Evolutionary conservation across 225 moss, liverwort and hornwort species (phyloP).

Genomic region (Neckera pumila): DNA sequence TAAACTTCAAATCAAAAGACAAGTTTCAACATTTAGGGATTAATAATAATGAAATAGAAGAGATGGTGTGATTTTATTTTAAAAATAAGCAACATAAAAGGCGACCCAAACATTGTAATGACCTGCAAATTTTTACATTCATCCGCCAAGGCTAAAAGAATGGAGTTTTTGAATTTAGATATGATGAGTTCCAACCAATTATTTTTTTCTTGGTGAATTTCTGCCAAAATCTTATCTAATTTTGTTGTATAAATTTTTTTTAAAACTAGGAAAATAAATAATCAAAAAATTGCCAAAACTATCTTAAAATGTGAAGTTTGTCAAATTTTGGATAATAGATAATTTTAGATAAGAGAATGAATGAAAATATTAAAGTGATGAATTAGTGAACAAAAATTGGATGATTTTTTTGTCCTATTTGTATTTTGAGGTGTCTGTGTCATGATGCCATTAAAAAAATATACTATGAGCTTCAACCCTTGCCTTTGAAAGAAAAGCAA

Average conservation of each 20-base stretch:
- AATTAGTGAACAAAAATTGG: neutral
- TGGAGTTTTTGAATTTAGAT: rapidly evolving
- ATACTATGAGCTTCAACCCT: neutral
- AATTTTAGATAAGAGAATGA: neutral
- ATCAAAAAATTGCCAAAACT: too few species aligned
- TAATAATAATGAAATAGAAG: neutral
- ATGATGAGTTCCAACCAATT: neutral
- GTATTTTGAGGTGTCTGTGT: too few species aligned
- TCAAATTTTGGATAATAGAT: neutral
- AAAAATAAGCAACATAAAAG: neutral
- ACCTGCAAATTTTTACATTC: neutral
- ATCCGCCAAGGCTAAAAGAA: neutral
- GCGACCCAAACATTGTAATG: neutral
- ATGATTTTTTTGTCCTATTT: neutral
- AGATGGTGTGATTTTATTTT: neutral
- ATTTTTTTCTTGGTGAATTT: neutral
- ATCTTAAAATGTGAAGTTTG: neutral
- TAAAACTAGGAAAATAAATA: too few species aligned
- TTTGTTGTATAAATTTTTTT: too few species aligned
- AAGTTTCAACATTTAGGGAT: neutral
- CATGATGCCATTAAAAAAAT: rapidly evolving
- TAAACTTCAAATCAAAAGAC: neutral
- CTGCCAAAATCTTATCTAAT: neutral
- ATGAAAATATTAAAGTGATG: neutral
- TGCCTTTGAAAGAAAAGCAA: neutral